Conservation (phyloP, 148 eudicot species). For the Euryodendron excelsum region DNA sequence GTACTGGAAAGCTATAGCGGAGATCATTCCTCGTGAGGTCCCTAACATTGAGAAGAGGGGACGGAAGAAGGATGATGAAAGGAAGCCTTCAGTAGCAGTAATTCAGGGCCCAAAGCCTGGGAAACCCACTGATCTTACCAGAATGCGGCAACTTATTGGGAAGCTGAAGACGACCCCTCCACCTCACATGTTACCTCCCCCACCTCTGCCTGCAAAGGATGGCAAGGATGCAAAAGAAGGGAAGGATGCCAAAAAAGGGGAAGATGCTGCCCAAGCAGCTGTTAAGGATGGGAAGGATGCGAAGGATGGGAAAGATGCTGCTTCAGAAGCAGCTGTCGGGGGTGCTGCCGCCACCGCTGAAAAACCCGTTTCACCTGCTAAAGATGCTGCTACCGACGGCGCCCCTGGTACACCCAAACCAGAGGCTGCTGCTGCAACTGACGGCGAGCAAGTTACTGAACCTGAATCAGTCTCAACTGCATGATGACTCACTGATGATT, state of each 20-base stretch:
- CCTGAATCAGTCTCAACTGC: slow-evolving; percentile 10
- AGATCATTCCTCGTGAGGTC: slow-evolving; percentile 55
- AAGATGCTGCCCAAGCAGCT: no score
- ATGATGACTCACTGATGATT: background rate
- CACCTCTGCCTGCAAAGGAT: slow-evolving; percentile 28
- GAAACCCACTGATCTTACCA: slow-evolving; percentile 48
- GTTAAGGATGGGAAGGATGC: slow-evolving; percentile 22
- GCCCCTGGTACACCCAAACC: no score
- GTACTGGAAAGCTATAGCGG: slow-evolving; percentile 57
- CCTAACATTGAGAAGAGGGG: slow-evolving; percentile 50
- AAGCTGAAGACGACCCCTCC: slow-evolving; percentile 51
- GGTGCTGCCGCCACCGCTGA: slow-evolving; percentile 8
- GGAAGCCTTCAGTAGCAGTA: slow-evolving; percentile 37
- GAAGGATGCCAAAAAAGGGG: slow-evolving; percentile 4
- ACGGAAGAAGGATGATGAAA: slow-evolving; percentile 42
- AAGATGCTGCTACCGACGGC: slow-evolving; percentile 17
- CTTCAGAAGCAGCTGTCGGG: background rate
- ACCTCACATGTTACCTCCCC: slow-evolving; percentile 45
- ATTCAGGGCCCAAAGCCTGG: slow-evolving; percentile 61
- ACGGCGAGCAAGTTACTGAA: slow-evolving; percentile 19
- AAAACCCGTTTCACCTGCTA: slow-evolving; percentile 20
- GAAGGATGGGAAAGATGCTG: no score
- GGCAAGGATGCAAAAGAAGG: slow-evolving; percentile 16
- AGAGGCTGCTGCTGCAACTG: slow-evolving; percentile 14
- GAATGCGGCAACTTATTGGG: slow-evolving; percentile 40